A percentile compares a stretch with the other conserved stretches of the same genome.
Conservation (phyloP, 305 asterid species). For the Fraxinus angustifolia region DNA sequence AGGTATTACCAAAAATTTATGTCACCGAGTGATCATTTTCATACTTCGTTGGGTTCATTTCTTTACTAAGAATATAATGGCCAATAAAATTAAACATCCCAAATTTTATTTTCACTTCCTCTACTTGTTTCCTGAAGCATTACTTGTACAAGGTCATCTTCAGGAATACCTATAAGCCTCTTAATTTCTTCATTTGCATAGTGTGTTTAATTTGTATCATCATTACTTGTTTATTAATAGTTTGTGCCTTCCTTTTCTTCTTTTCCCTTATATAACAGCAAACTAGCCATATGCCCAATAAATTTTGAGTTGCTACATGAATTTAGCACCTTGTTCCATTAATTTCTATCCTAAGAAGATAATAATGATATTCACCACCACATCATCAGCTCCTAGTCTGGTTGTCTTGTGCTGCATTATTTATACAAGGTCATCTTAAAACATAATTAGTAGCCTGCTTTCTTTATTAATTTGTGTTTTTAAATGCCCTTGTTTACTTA, state of each 20-base stretch:
- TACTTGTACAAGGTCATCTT: constrained; percentile 33
- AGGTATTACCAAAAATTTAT: constrained; percentile 22
- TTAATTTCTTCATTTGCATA: not conserved
- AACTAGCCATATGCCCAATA: not conserved
- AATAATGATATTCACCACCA: no score
- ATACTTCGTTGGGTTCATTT: not conserved
- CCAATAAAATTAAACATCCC: constrained; percentile 2
- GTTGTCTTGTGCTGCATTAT: no score
- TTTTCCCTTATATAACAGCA: no score
- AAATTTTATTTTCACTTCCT: constrained; percentile 24
- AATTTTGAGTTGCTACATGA: not conserved
- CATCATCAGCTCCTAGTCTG: no score
- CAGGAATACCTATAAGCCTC: not conserved
- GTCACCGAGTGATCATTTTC: not conserved
- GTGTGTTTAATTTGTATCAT: not conserved
- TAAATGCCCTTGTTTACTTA: no score
- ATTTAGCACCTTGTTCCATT: not conserved
- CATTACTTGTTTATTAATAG: not conserved
- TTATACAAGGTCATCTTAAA: not conserved
- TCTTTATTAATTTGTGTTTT: no score
- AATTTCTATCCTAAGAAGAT: not conserved
- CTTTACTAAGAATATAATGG: constrained; percentile 19
- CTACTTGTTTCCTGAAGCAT: constrained; percentile 25
- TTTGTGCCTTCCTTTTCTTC: not conserved
- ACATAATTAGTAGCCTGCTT: not conserved